Evolutionary conservation across 345 rosid genomes (phyloP), one percentile per base, ranked within the genome.

Genomic region (Nasturtium officinale): DNA sequence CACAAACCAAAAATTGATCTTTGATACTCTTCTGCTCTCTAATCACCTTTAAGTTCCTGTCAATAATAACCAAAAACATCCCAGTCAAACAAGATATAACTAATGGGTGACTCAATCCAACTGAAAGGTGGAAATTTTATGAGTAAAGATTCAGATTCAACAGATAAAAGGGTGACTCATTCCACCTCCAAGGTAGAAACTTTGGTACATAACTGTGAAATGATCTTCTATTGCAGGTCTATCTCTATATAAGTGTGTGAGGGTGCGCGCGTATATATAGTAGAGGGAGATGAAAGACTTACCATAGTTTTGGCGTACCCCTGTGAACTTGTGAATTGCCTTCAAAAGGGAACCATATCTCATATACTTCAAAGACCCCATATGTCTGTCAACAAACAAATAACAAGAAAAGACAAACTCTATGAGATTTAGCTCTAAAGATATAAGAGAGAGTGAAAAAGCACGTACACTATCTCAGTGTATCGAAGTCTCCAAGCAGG

Each of bases 401-500:
- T 64, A 79, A 59, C 46, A 7, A 77, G 74, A 33, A 25, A 45
- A 10, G 45, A 70, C 35, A 43, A 32, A 59, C 25, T 35, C 51
- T 12, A 71, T 63, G 60, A 72, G 59, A 35, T 66, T 59, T 7
- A 29, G 51, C 3, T 17, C 11, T 45, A 56, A 61, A 25, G 32
- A 52, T 67, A 62, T 33, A 8, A 50, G 5, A 63, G 48, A 40
- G 55, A 48, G 56, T 35, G 48, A 43, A 18, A 50, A 71, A 84
- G 50, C 23, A 82, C 90, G 59, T 72, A 91, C 97, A 85, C 65
- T 60, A 95, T 90, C 92, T 95, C 98, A 1, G 98, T 86, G 58
- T 90, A 95, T 64, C 86, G 87, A 58, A 92, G 80, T 84, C 97
- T 83, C 99, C 99, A 91, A 5, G 96, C 86, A 8, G 99, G 98